Percentiles rank a stretch among this genome's conserved stretches.
Conservation (phyloP, 768 basidiomycete genomes). For the Lentinula raphanica region DNA sequence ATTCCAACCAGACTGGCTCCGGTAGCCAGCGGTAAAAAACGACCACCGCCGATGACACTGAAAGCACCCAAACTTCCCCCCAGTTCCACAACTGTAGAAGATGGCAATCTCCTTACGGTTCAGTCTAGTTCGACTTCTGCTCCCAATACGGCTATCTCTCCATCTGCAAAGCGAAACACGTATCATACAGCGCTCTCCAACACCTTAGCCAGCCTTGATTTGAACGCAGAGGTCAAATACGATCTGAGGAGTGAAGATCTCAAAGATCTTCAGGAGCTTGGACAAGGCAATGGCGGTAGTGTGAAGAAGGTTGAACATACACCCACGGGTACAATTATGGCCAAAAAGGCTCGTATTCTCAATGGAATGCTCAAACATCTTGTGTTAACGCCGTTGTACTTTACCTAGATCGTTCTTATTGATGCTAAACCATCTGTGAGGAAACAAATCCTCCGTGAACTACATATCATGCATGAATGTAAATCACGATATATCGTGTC, state of each 20-base stretch:
- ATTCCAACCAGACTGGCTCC: constrained; percentile 47
- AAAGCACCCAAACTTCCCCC: constrained; percentile 63
- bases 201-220: constrained; percentile 80
- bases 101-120: constrained; percentile 45
- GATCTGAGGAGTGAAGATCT: constrained; percentile 88
- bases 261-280: constrained; percentile 85
- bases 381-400: not conserved
- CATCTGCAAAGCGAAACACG: constrained; percentile 55
- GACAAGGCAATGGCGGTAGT: constrained; percentile 95
- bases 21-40: constrained; percentile 52
- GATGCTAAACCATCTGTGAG: constrained; percentile 94
- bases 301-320: constrained; percentile 94
- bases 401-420: constrained; percentile 80
- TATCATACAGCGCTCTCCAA: constrained; percentile 78
- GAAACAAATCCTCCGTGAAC: constrained; percentile 95
- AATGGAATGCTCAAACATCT: not conserved
- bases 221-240: constrained; percentile 80
- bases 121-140: constrained; percentile 47
- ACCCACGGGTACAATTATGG: constrained; percentile 91
- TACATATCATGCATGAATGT: constrained; percentile 99
- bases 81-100: constrained; percentile 26
- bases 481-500: constrained; percentile 90
- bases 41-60: constrained; percentile 80
- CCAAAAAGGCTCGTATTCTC: constrained; percentile 78
- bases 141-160: constrained; percentile 43